Evolutionary conservation across 371 early-diverging fungal genomes (phyloP).

Genomic region (Saksenaea oblongispora): DNA sequence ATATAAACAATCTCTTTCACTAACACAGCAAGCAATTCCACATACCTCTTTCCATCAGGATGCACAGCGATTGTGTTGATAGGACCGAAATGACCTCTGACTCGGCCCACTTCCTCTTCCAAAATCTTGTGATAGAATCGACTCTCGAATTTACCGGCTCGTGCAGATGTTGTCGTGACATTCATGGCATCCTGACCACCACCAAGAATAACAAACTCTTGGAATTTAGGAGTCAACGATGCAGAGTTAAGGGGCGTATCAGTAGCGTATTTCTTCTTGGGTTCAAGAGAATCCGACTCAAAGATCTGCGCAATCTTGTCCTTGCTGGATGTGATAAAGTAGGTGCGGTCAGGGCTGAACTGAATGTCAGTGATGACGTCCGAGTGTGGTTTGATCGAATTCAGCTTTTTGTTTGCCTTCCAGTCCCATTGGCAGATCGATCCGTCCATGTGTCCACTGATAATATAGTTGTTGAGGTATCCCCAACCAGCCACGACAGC

Average conservation of each 20-base stretch:
- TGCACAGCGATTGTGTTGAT: constrained; percentile 99
- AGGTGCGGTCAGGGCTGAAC: constrained; percentile 89
- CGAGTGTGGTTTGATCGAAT: constrained; percentile 70
- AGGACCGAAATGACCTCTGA: constrained; percentile 99
- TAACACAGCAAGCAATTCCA: constrained; percentile 16
- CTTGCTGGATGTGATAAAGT: constrained; percentile 97
- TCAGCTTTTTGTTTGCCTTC: constrained; percentile 70
- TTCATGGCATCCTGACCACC: constrained; percentile 85
- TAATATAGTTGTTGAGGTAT: constrained; percentile 85
- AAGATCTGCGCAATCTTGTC: constrained; percentile 94
- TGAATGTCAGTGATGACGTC: constrained; percentile 92
- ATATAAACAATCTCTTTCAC: neutral
- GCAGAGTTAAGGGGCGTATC: constrained; percentile 98
- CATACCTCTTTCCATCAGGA: constrained; percentile 83
- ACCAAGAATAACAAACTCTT: constrained; percentile 80
- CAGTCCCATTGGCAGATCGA: constrained; percentile 87
- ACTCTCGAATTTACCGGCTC: constrained; percentile 98
- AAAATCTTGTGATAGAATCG: constrained; percentile 98
- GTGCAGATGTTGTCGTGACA: constrained; percentile 96
- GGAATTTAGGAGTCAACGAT: constrained; percentile 83
- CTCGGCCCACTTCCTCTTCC: constrained; percentile 96
- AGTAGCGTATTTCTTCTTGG: constrained; percentile 85
- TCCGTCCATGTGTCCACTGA: constrained; percentile 94
- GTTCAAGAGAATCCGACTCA: constrained; percentile 82
- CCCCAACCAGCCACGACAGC: constrained; percentile 95